Conservation (phyloP, 495 filamentous ascomycete genomes). For the Hyphodiscus hymeniophilus region DNA sequence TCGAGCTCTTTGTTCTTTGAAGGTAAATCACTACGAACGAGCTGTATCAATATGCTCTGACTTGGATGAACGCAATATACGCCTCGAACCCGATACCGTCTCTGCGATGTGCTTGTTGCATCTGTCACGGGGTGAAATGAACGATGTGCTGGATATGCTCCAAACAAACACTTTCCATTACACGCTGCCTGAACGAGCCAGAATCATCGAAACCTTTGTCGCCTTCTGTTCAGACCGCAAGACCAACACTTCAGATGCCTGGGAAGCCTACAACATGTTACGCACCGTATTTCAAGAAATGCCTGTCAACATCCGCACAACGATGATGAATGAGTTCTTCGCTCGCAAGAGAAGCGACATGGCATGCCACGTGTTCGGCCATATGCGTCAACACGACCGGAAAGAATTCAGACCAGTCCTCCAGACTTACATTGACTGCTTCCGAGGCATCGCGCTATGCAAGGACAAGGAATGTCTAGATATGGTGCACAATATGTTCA, state of each 20-base stretch:
- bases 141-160: slow-evolving; percentile 71
- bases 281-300: slow-evolving; percentile 73
- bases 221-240: slow-evolving; percentile 53
- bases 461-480: slow-evolving; percentile 58
- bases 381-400: slow-evolving; percentile 68
- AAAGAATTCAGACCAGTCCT: slow-evolving; percentile 49
- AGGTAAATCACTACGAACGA: slow-evolving; percentile 54
- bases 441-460: slow-evolving; percentile 63
- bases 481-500: slow-evolving; percentile 82
- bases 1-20: slow-evolving; percentile 54
- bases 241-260: slow-evolving; percentile 54
- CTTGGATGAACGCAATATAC: slow-evolving; percentile 59
- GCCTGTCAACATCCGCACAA: slow-evolving; percentile 46
- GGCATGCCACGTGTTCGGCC: slow-evolving; percentile 75
- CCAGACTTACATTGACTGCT: slow-evolving; percentile 67
- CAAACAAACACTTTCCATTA: slow-evolving; percentile 56
- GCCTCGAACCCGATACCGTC: slow-evolving; percentile 63
- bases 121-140: slow-evolving; percentile 61
- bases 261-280: slow-evolving; percentile 76
- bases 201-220: slow-evolving; percentile 55
- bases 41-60: slow-evolving; percentile 60
- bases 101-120: slow-evolving; percentile 61
- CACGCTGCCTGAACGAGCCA: slow-evolving; percentile 52
- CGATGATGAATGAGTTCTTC: slow-evolving; percentile 81
- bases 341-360: slow-evolving; percentile 66